Percentiles rank a stretch among this genome's conserved stretches.
Conservation (phyloP, 1,284 basidiomycete genomes). For the Termitomyces sp. region DNA sequence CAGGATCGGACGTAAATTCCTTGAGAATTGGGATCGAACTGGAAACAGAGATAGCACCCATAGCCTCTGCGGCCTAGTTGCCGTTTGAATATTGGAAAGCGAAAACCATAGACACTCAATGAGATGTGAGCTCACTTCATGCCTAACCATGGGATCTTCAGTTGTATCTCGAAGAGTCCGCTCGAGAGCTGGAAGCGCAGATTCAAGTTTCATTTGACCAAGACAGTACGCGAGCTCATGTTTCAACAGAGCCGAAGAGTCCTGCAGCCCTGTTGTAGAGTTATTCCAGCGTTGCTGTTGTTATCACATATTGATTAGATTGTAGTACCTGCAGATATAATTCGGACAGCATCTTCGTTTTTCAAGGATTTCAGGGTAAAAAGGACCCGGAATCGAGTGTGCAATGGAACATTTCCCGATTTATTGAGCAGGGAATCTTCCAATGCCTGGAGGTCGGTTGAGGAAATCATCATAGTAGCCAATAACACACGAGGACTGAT, state of each 20-base stretch:
- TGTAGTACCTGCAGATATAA: constrained; percentile 78
- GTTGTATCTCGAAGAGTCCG: constrained; percentile 63
- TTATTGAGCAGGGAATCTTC: constrained; percentile 74
- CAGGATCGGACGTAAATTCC: constrained; percentile 70
- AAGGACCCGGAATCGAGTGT: constrained; percentile 87
- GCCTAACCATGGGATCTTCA: constrained; percentile 96
- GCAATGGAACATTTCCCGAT: constrained; percentile 70
- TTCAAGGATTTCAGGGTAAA: constrained; percentile 91
- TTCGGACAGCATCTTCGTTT: constrained; percentile 74
- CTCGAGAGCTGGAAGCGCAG: constrained; percentile 80
- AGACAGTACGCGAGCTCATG: constrained; percentile 98
- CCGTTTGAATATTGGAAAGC: neutral
- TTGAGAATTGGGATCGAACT: constrained; percentile 68
- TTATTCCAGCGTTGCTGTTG: too few species aligned
- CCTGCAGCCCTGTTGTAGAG: constrained; percentile 64
- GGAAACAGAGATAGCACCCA: constrained; percentile 86
- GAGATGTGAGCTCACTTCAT: constrained; percentile 64
- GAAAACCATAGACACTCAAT: constrained; percentile 6
- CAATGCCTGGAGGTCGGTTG: constrained; percentile 50
- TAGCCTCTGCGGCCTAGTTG: constrained; percentile 88
- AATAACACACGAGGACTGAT: too few species aligned
- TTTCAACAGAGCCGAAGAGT: constrained; percentile 89
- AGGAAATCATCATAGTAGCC: constrained; percentile 22
- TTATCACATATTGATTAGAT: constrained; percentile 9
- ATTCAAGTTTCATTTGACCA: constrained; percentile 79